A percentile compares a stretch with the other conserved stretches of the same genome.
Evolutionary conservation across 441 rosid genomes (phyloP).

Genomic region (Gossypium trilobum): DNA sequence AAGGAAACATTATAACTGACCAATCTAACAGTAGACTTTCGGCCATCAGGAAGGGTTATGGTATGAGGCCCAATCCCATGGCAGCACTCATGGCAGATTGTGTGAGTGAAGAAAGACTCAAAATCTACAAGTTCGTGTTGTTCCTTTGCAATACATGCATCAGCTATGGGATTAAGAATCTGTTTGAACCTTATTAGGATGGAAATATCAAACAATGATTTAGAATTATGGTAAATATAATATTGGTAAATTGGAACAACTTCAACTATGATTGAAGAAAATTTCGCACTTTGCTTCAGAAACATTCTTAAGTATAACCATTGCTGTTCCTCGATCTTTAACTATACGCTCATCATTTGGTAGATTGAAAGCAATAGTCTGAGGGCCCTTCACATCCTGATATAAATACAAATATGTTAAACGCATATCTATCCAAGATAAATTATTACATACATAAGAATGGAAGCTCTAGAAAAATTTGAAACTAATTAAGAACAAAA

Average conservation of each 20-base stretch:
- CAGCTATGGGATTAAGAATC: conserved; percentile 80
- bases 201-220: not conserved
- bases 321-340: conserved; percentile 84
- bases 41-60: conserved; percentile 80
- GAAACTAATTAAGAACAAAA: not conserved
- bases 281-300: conserved; percentile 68
- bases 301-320: conserved; percentile 92
- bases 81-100: conserved; percentile 91
- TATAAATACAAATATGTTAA: conserved; percentile 18
- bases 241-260: conserved; percentile 1
- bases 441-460: conserved; percentile 4
- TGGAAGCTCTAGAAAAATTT: not conserved
- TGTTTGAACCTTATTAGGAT: conserved; percentile 58
- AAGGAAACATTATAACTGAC: conserved; percentile 29
- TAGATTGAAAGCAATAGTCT: conserved; percentile 87
- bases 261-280: conserved; percentile 11
- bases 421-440: not conserved
- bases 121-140: conserved; percentile 78
- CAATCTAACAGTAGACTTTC: conserved; percentile 77
- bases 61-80: conserved; percentile 96
- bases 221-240: conserved; percentile 8
- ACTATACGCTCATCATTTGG: conserved; percentile 92
- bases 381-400: conserved; percentile 96
- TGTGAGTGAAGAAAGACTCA: conserved; percentile 88
- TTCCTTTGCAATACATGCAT: conserved; percentile 52